Percentiles rank a stretch among this genome's conserved stretches.
These are phyloP conservation scores for Entrophospora sp. DNA, from an alignment of 192 early-diverging fungal genomes.

Conservation along the genomic window DNA sequence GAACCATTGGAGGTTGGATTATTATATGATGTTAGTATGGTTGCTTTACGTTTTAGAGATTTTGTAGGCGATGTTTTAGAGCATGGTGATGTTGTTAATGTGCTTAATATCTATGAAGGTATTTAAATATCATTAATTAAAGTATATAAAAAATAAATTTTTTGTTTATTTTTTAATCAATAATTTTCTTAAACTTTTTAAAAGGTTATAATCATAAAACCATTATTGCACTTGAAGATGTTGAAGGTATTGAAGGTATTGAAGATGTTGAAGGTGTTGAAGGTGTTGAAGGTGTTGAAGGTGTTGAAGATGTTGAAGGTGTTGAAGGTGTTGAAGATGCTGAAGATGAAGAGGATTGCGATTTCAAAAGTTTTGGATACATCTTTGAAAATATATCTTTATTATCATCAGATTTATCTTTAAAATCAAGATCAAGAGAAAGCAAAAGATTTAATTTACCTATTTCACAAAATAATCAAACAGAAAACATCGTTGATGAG, in stretches of 20 bases:
- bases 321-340: too few species aligned
- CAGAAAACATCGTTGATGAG: too few species aligned
- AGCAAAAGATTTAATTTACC: too few species aligned
- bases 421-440: too few species aligned
- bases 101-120: conserved; percentile 42
- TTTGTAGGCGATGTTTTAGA: conserved; percentile 44
- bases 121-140: not conserved
- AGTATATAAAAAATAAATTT: not conserved
- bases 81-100: conserved; percentile 40
- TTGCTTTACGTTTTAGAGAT: conserved; percentile 40
- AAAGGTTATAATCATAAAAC: not conserved
- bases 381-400: too few species aligned
- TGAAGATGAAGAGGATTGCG: too few species aligned
- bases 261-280: not conserved
- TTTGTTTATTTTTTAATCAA: not conserved
- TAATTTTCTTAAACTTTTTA: not conserved
- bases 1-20: conserved; percentile 20
- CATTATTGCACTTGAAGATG: not conserved
- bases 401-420: too few species aligned
- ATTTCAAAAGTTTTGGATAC: too few species aligned
- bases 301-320: too few species aligned
- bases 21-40: conserved; percentile 17
- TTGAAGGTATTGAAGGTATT: not conserved
- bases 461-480: too few species aligned
- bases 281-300: too few species aligned